Base-by-base conservation (phyloP, 2,329 filamentous ascomycete species). In the Lithohypha guttulata region DNA sequence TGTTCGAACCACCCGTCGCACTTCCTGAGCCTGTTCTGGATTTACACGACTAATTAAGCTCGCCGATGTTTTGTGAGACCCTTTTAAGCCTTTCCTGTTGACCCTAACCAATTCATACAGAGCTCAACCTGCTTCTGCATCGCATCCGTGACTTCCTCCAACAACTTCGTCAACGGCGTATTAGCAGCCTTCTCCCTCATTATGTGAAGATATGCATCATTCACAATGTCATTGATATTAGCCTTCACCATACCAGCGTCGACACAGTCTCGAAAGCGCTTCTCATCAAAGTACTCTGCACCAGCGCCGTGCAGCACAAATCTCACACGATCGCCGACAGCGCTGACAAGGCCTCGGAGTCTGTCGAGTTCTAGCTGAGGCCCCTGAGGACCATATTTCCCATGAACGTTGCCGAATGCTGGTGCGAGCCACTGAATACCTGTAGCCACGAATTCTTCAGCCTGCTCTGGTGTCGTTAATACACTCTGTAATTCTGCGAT, bases 361-460 rank as follows among this genome's bases (percentile, higher is more conserved):
- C 49, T 70, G 59, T 73, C 69, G 0, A 40, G 48, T n/a, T 51
- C 49, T 19, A 51, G 28, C 25, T 50, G 47, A 2, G 47, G 45
- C 2, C 47, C 47, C 36, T 50, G 29, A 14, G 45, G 43, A 1
- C 50, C 49, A 58, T 85, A 84, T 50, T 77, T 73, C 4, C 81
- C 81, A 59, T 85, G 81, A 30, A 85, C 76, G 51, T 84, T 85
- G 3, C 81, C 81, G 60, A 85, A 83, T 1, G 79, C 79, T 0
- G 81, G 81, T 2, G 81, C 81, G 10, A 86, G 62, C 63, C 79
- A 79, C 51, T 85, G 77, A 52, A 85, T 81, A 1, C 79, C 81
- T 8, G 79, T 81, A 2, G 65, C 69, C 3, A 83, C 70, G 51
- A 86, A 85, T 51, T 82, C 75, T 46, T 76, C 69, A 6, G 77